Base-by-base conservation (phyloP, 2,329 filamentous ascomycete species). In the Neophaeococcomyces aloes region DNA sequence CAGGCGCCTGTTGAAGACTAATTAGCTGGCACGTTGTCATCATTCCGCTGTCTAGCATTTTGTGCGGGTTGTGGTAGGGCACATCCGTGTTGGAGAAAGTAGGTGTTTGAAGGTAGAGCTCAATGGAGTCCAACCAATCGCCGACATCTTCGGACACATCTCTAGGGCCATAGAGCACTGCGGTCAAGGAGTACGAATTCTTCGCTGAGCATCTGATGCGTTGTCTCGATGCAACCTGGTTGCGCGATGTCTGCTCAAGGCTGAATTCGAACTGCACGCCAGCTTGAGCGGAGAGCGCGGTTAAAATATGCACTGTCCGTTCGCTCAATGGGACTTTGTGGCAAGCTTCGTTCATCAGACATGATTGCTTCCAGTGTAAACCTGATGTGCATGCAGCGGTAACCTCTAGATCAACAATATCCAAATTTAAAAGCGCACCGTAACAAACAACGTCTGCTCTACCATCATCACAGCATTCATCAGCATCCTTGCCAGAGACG, bases 51-150 rank as follows among this genome's bases (percentile, higher is more conserved):
- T 21, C 8, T 46, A 34, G 13, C n/a, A 21, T 13, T 27, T 10
- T 27, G 23, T 60, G 58, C 1, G 58, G 58, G 45, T 60, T 59
- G 7, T 37, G 21, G 40, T 57, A 57, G 8, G 18, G 46, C 3
- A 55, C 51, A 35, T 59, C 52, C 8, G 48, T 42, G 42, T 53
- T 45, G 38, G 53, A 57, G 4, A 38, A 35, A 8, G 21, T 30
- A 6, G 56, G 57, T 33, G 50, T 36, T 38, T 60, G 57, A 8
- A 60, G 51, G 40, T 45, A 58, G 5, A 56, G 13, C 2, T 54
- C 48, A 30, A 47, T 55, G 7, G 49, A 35, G n/a, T 52, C 50
- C 5, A 58, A 47, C 30, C 48, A 60, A 3, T 53, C 36, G 1
- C 58, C 59, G 7, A 61, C 44, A n/a, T 46, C 34, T 4, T 56